phyloP scores from a whole-genome alignment of 2,329 filamentous ascomycete species.

The Fusarium sp. region DNA sequence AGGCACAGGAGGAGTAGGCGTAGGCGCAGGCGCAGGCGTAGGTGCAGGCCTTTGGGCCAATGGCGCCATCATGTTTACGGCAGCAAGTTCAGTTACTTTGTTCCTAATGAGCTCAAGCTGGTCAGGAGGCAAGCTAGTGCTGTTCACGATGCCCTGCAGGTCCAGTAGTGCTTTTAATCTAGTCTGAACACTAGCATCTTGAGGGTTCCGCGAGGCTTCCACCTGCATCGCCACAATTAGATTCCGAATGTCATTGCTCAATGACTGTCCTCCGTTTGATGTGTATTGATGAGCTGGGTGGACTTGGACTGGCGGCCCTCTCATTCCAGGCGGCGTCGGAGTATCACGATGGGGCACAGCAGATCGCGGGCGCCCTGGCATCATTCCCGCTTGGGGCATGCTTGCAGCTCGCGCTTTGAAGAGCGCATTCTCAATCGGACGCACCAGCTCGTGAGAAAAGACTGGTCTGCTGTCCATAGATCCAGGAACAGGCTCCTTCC shows the following conservation, averaged over 20 bases:
- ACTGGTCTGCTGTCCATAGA: constrained; percentile 93
- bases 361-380: constrained; percentile 61
- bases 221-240: constrained; percentile 78
- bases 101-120: constrained; percentile 86
- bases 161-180: constrained; percentile 87
- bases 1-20: constrained; percentile 51
- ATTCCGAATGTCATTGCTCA: constrained; percentile 85
- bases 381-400: constrained; percentile 62
- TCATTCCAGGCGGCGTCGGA: constrained; percentile 74
- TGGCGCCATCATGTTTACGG: constrained; percentile 68
- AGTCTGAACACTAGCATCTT: constrained; percentile 79
- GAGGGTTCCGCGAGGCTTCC: constrained; percentile 79
- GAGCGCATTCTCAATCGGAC: constrained; percentile 92
- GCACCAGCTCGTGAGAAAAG: constrained; percentile 86
- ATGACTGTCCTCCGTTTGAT: constrained; percentile 55
- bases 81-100: constrained; percentile 80
- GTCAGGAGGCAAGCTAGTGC: constrained; percentile 79
- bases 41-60: constrained; percentile 57
- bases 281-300: constrained; percentile 47
- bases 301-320: constrained; percentile 44
- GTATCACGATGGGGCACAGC: constrained; percentile 74
- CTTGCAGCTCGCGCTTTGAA: constrained; percentile 79
- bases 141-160: constrained; percentile 78
- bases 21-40: constrained; percentile 47
- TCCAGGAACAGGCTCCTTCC: constrained; percentile 96